phyloP scores from a whole-genome alignment of 257 asterid genomes.

The Orobanche coerulescens region DNA sequence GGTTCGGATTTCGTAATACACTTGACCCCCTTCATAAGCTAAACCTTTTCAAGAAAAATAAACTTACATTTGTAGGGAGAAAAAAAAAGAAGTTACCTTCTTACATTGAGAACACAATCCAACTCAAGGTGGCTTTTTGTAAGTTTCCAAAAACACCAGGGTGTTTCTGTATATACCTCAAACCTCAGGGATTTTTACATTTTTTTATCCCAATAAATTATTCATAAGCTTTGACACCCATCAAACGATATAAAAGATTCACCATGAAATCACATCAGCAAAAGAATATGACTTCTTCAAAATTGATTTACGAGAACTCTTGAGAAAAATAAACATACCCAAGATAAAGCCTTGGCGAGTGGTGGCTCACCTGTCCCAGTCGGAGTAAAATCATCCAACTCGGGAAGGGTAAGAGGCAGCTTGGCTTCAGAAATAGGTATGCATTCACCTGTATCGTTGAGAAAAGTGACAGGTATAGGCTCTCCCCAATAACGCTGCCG shows the following conservation, averaged over 20 bases:
- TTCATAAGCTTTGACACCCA: neutral
- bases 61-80: no score
- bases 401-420: constrained; percentile 91
- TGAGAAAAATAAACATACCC: constrained; percentile 54
- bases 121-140: no score
- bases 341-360: constrained; percentile 68
- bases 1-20: no score
- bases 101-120: no score
- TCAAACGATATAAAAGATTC: neutral
- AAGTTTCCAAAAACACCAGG: neutral
- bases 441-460: constrained; percentile 61
- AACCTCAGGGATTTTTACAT: neutral
- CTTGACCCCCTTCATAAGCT: no score
- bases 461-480: constrained; percentile 82
- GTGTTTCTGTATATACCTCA: no score
- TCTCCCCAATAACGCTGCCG: constrained; percentile 99
- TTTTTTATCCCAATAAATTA: neutral
- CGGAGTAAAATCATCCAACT: constrained; percentile 90
- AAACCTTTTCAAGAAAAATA: no score
- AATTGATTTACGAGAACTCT: constrained; percentile 1
- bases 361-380: constrained; percentile 99
- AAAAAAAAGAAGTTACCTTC: no score
- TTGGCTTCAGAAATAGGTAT: constrained; percentile 78
- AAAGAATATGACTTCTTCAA: neutral
- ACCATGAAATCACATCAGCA: neutral